These are phyloP conservation scores for Leucosporidium creatinivorum DNA, from an alignment of 768 basidiomycete genomes.

Conservation along the genomic window DNA sequence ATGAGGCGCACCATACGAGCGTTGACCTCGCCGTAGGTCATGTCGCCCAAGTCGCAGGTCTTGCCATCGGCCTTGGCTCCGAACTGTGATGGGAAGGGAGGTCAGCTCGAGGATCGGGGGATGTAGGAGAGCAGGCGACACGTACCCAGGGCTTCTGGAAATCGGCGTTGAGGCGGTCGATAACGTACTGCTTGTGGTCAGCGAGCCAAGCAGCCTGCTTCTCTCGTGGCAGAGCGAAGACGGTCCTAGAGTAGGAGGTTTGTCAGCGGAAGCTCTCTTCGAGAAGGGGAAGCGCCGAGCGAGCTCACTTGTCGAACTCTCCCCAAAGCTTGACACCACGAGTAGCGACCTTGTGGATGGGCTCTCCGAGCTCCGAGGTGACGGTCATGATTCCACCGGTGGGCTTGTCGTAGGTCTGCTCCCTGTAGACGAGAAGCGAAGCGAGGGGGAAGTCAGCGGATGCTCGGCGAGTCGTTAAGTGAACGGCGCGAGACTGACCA, in stretches of 20 bases:
- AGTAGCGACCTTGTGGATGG: conserved; percentile 97
- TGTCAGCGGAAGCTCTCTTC: background rate
- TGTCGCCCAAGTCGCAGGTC: conserved; percentile 79
- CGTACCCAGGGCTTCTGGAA: conserved; percentile 64
- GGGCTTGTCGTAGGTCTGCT: conserved; percentile 85
- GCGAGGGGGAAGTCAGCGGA: background rate
- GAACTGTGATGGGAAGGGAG: conserved; percentile 62
- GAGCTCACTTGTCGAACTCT: conserved; percentile 71
- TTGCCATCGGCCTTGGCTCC: conserved; percentile 88
- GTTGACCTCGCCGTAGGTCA: conserved; percentile 97
- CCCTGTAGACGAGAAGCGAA: conserved; percentile 43
- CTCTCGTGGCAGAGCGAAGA: conserved; percentile 92
- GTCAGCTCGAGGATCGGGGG: background rate
- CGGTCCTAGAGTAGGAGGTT: conserved; percentile 45
- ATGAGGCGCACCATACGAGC: conserved; percentile 86
- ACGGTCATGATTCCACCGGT: conserved; percentile 96
- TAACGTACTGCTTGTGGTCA: conserved; percentile 80
- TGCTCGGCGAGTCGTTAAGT: background rate
- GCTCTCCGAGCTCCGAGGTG: conserved; percentile 85
- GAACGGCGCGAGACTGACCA: conserved; percentile 45
- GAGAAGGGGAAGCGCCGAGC: background rate
- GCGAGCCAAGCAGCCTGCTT: conserved; percentile 82
- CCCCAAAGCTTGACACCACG: conserved; percentile 97
- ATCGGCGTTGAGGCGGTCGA: conserved; percentile 84
- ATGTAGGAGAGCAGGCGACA: background rate